Base-by-base conservation (phyloP, 2,329 filamentous ascomycete species). In the Chaetoscypha palmicola region DNA sequence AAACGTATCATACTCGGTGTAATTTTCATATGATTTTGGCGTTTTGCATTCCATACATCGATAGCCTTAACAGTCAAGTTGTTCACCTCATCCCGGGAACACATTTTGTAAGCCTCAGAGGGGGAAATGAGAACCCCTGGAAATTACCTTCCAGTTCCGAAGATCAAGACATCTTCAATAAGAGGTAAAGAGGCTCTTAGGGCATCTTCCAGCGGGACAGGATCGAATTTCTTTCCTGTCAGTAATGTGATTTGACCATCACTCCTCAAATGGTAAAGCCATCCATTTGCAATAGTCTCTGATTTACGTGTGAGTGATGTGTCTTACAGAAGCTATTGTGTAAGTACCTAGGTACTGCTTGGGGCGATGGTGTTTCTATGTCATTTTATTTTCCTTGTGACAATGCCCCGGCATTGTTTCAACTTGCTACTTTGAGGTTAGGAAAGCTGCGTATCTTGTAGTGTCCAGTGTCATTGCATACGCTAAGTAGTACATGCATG, bases 171-270 rank as follows among this genome's bases (percentile, higher is more conserved):
- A 45, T 82, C 78, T 2, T 64, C 58, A 0, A 83, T 52, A 1
- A 71, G 21, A 51, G 9, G 58, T 58, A 41, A 51, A 0, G 68
- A 69, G 1, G 69, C 64, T 1, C 68, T 60, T 3, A 83, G 69
- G 0, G 66, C 67, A 2, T 69, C 72, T 58, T 85, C 81, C 2
- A 83, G 58, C 0, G 75, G 73, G 1, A 73, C 71, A 1, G 80
- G 79, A 51, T 83, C 78, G 47, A 84, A 82, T 52, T 84, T 85
- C 64, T 83, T 83, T 2, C 81, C 80, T 5, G 79, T 84, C 8
- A 76, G 64, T 3, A 85, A 66, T 0, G 74, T 76, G 26, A 84
- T 68, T 41, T 78, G 78, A 2, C 75, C 71, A 51, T 85, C 81
- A 1, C 72, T 70, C 30, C 81, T 66, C 1, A 74, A 77, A 41